phyloP scores from a whole-genome alignment of 805 yeast genomes.

The Komagataella kurtzmanii region DNA sequence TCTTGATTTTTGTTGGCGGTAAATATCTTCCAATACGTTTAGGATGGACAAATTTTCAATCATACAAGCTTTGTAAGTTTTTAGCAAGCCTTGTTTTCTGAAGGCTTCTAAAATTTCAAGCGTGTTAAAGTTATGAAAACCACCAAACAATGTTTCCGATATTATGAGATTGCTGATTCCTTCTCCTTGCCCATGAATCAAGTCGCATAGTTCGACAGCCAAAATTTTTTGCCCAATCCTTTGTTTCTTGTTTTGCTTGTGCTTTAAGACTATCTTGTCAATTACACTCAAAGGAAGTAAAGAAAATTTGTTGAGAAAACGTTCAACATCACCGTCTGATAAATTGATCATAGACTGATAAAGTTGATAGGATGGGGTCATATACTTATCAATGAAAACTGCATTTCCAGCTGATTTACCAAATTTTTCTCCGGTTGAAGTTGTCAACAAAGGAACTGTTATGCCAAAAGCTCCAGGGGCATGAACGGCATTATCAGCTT shows the following conservation, averaged over 20 bases:
- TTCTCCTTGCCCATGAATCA: conserved; percentile 72
- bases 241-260: conserved; percentile 41
- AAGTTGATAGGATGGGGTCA: conserved; percentile 70
- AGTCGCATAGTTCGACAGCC: conserved; percentile 77
- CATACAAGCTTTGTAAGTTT: conserved; percentile 18
- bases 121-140: conserved; percentile 31
- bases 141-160: conserved; percentile 47
- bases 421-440: conserved; percentile 83
- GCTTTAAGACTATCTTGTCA: conserved; percentile 35
- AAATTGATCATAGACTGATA: conserved; percentile 78
- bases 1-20: conserved; percentile 30
- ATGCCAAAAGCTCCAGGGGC: conserved; percentile 43
- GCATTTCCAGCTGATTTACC: conserved; percentile 98
- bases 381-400: conserved; percentile 61
- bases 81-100: conserved; percentile 40
- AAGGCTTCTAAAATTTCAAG: conserved; percentile 43
- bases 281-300: conserved; percentile 56
- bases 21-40: conserved; percentile 33
- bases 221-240: conserved; percentile 65
- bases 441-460: conserved; percentile 82
- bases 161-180: conserved; percentile 57
- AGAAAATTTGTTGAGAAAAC: conserved; percentile 65
- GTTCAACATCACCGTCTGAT: conserved; percentile 62
- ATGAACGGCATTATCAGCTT: conserved; percentile 6
- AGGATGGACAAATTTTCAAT: conserved; percentile 26